Evolutionary conservation across 192 early-diverging fungal genomes (phyloP).

Genomic region (Helicostylum pulchrum): DNA sequence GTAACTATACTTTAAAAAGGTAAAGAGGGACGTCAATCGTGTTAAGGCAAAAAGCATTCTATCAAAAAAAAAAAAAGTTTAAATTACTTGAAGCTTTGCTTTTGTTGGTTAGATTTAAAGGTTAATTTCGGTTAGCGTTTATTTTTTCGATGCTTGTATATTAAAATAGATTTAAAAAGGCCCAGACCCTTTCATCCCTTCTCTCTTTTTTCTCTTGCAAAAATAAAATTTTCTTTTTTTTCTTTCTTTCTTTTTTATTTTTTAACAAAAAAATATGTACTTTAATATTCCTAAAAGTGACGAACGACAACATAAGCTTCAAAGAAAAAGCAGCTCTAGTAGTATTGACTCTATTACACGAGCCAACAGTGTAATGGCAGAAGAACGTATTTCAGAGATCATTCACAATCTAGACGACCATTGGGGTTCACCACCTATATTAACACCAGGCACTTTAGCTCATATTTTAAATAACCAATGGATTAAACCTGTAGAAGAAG

Average conservation of each 20-base stretch:
- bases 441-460: constrained; percentile 14
- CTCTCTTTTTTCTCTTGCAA: too few relatives aligned
- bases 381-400: constrained; percentile 42
- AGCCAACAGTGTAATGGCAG: background rate
- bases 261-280: background rate
- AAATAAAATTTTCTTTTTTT: background rate
- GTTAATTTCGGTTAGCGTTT: too few relatives aligned
- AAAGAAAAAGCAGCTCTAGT: background rate
- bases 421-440: constrained; percentile 13
- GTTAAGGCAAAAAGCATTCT: too few relatives aligned
- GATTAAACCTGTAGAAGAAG: background rate
- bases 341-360: background rate
- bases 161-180: too few relatives aligned
- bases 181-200: too few relatives aligned
- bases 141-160: too few relatives aligned
- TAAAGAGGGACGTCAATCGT: too few relatives aligned
- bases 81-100: too few relatives aligned
- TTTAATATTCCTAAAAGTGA: background rate
- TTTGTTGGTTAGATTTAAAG: too few relatives aligned
- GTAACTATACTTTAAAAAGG: too few relatives aligned
- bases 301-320: background rate
- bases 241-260: background rate
- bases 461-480: constrained; percentile 11
- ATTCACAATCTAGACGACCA: constrained; percentile 73
- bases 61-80: too few relatives aligned